Evolutionary conservation across 1,284 basidiomycete genomes (phyloP).

Genomic region (Ustilago sp.): DNA sequence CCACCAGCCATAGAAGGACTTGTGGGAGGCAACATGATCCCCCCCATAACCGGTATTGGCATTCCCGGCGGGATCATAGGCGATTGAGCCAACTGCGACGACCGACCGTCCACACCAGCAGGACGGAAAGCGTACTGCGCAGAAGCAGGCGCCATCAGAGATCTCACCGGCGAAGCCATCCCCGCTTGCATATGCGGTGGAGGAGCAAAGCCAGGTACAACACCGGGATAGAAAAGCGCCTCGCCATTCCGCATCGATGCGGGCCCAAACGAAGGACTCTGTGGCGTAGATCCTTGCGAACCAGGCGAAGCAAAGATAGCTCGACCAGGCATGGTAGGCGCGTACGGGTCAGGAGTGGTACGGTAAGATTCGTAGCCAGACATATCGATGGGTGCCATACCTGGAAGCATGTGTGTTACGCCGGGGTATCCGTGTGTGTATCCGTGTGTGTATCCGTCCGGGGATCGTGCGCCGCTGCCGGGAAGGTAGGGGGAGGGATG

Average conservation of each 20-base stretch:
- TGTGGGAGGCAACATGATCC: constrained; percentile 34
- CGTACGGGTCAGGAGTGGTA: constrained; percentile 59
- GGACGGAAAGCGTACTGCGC: constrained; percentile 31
- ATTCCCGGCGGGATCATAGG: constrained; percentile 48
- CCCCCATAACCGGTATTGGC: constrained; percentile 26
- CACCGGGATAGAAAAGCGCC: constrained; percentile 43
- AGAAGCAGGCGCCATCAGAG: constrained; percentile 29
- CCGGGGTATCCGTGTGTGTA: constrained; percentile 34
- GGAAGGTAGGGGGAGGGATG: constrained; percentile 38
- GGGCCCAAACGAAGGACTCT: constrained; percentile 47
- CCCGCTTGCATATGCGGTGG: constrained; percentile 22
- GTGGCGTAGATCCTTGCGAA: constrained; percentile 48
- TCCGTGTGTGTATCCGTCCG: constrained; percentile 39
- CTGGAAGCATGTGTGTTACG: constrained; percentile 32
- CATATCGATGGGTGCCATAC: constrained; percentile 49
- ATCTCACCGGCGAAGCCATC: constrained; percentile 29
- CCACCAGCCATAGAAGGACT: constrained; percentile 26
- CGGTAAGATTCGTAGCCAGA: constrained; percentile 57
- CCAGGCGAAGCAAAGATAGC: constrained; percentile 50
- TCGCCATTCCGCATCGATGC: constrained; percentile 40
- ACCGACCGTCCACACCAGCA: constrained; percentile 20
- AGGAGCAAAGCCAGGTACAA: constrained; percentile 29
- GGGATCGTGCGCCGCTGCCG: constrained; percentile 40
- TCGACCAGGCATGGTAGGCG: constrained; percentile 47
- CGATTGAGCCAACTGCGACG: constrained; percentile 35